phyloP scores from a whole-genome alignment of 768 basidiomycete species.

The Suillus discolor region DNA sequence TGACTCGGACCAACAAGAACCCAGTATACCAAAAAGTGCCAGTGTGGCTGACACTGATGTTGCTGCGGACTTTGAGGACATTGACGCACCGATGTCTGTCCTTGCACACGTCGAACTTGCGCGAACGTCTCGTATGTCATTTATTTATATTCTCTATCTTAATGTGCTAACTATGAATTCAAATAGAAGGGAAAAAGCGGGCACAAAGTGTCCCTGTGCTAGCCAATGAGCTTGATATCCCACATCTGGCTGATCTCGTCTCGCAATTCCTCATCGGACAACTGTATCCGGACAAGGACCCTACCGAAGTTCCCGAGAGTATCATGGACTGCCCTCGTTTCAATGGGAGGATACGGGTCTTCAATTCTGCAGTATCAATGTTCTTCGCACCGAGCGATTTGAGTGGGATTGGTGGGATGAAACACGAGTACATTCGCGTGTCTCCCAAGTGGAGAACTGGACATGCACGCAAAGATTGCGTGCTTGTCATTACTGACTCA shows the following conservation, averaged over 20 bases:
- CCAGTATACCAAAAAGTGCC: background rate
- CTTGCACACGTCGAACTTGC: conserved; percentile 5
- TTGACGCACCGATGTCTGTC: background rate
- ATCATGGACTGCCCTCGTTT: conserved; percentile 8
- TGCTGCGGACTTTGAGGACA: background rate
- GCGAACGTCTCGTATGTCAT: background rate
- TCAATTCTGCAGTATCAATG: conserved; percentile 18
- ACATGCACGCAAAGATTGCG: background rate
- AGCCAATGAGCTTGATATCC: background rate
- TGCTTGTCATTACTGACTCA: conserved; percentile 8
- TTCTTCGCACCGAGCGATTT: conserved; percentile 12
- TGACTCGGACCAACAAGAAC: background rate
- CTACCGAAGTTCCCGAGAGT: background rate
- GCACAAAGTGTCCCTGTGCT: background rate
- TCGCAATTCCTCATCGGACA: conserved; percentile 5
- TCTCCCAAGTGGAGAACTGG: too few relatives aligned
- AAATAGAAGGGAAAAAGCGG: background rate
- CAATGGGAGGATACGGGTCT: conserved; percentile 13
- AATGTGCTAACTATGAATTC: too few relatives aligned
- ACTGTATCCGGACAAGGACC: conserved; percentile 13
- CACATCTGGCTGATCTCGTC: background rate
- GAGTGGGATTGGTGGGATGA: too few relatives aligned
- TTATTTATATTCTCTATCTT: too few relatives aligned
- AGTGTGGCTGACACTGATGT: background rate
- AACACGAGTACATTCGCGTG: too few relatives aligned